Percentiles rank a stretch among this genome's conserved stretches.
Evolutionary conservation across 768 basidiomycete genomes (phyloP).

Genomic region (Termitomyces sp.): DNA sequence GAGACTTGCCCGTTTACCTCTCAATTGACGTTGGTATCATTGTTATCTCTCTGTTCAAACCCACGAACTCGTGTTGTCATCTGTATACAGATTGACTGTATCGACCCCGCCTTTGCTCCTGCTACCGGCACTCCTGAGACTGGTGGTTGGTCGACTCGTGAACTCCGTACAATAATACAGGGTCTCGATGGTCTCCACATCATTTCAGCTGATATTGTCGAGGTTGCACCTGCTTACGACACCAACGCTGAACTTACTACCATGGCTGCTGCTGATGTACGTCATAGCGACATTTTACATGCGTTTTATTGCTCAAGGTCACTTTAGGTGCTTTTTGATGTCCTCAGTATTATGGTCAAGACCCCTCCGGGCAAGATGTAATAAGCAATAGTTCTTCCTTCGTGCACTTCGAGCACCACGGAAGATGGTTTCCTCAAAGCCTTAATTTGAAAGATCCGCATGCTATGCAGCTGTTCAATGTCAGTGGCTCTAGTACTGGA

Average conservation of each 20-base stretch:
- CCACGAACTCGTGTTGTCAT: not conserved
- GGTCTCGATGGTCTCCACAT: slow-evolving; percentile 73
- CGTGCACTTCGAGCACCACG: not conserved
- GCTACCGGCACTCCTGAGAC: slow-evolving; percentile 85
- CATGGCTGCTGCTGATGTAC: slow-evolving; percentile 38
- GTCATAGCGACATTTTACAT: slow-evolving; percentile 4
- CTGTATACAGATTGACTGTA: slow-evolving; percentile 58
- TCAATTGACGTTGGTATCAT: slow-evolving; percentile 58
- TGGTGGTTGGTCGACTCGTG: slow-evolving; percentile 81
- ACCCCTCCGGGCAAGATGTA: slow-evolving; percentile 61
- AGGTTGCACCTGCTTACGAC: slow-evolving; percentile 82
- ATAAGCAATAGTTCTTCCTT: not conserved
- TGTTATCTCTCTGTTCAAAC: not conserved
- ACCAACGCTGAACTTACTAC: slow-evolving; percentile 30
- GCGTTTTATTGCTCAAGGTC: not conserved
- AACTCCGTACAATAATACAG: slow-evolving; percentile 70
- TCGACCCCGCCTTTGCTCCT: slow-evolving; percentile 79
- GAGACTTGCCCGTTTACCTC: slow-evolving; percentile 69
- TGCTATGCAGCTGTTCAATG: not conserved
- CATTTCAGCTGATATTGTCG: slow-evolving; percentile 80
- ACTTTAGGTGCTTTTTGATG: slow-evolving; percentile 64
- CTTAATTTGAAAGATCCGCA: not conserved
- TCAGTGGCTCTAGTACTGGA: not conserved
- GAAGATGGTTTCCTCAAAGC: not conserved
- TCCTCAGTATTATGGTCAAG: slow-evolving; percentile 75